phyloP scores from a whole-genome alignment of 1,284 basidiomycete genomes.

The Heterobasidion occidentale region DNA sequence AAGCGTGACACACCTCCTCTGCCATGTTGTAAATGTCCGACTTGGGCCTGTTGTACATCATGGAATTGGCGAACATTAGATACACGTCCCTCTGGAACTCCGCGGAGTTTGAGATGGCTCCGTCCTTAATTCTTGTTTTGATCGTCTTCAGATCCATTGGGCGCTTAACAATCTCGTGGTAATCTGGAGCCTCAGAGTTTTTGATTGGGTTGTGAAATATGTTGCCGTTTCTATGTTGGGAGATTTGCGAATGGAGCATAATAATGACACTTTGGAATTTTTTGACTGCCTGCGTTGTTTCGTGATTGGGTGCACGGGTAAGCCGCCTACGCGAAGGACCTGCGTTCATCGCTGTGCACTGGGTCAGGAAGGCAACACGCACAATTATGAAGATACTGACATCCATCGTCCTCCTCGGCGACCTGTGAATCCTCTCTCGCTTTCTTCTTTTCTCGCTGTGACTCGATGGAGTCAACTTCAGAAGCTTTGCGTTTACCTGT shows the following conservation, averaged over 20 bases:
- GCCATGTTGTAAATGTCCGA: slow-evolving; percentile 84
- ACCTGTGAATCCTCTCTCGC: slow-evolving; percentile 62
- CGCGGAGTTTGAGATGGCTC: slow-evolving; percentile 67
- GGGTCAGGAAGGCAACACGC: neutral
- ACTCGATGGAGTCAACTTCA: slow-evolving; percentile 41
- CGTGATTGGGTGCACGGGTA: slow-evolving; percentile 8
- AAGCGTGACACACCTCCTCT: slow-evolving; percentile 57
- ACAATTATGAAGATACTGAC: slow-evolving; percentile 22
- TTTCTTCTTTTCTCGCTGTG: slow-evolving; percentile 53
- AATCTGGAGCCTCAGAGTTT: slow-evolving; percentile 81
- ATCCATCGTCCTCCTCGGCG: slow-evolving; percentile 54
- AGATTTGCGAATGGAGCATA: slow-evolving; percentile 76
- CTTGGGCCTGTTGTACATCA: slow-evolving; percentile 88
- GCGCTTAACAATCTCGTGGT: slow-evolving; percentile 82
- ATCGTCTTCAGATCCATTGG: slow-evolving; percentile 94
- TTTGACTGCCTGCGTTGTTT: slow-evolving; percentile 39
- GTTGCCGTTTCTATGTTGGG: slow-evolving; percentile 77
- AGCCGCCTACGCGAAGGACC: slow-evolving; percentile 17
- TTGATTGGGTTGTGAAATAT: slow-evolving; percentile 91
- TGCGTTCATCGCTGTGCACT: neutral
- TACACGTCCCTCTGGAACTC: slow-evolving; percentile 88
- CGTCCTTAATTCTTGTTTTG: slow-evolving; percentile 76
- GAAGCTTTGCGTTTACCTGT: slow-evolving; percentile 65
- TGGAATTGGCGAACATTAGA: slow-evolving; percentile 92
- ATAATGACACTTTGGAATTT: slow-evolving; percentile 75